Base-by-base conservation (phyloP, 176 grass and related monocot species). In the Stipa capillata region DNA sequence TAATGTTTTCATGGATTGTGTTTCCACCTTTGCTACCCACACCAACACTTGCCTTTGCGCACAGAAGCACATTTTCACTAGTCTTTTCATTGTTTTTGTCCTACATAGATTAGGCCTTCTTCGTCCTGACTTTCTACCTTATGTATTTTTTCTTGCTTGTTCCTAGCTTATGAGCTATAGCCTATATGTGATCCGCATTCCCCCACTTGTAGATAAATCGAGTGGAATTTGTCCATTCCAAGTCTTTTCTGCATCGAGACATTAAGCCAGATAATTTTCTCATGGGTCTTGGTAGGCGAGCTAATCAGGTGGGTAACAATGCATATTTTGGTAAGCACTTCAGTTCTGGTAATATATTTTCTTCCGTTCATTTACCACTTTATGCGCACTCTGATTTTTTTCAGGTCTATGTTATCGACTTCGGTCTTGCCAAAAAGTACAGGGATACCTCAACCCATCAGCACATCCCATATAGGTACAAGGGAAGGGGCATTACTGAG, bases 221-320 rank as follows among this genome's bases (percentile, higher is more conserved):
- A 72, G 79, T 99, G 77, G 97, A 99, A 55, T 99, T 91, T 84
- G 90, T 99, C 32, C 97, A 99, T 68, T 89, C 84, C 12, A 99
- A 96, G 63, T 99, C 92, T 68, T 96, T 96, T 85, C 84, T 99
- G 15, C 97, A 99, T 81, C 84, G 97, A 82, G 97, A 99, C 63
- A 96, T 99, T 54, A 96, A 99, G 68, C 97, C 97, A 47, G 92
- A 96, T 85, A 99, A 99, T 91, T 99, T 99, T 87, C 85, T 95
- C 45, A 96, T 99, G 92, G 97, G 97, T 61, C 90, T 91, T 77
- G 97, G 97, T 37, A 91, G 88, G 73, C 83, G 88, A 70, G 92
- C 97, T 83, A 99, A 93, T 89, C 97, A 99, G 90, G 92, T 94
- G 40, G 49, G 60, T 67, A 23, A 8, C 21, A 47, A 55, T 74